Conservation (phyloP, 352 stramenopile genomes). For the Thraustochytrium sp. region DNA sequence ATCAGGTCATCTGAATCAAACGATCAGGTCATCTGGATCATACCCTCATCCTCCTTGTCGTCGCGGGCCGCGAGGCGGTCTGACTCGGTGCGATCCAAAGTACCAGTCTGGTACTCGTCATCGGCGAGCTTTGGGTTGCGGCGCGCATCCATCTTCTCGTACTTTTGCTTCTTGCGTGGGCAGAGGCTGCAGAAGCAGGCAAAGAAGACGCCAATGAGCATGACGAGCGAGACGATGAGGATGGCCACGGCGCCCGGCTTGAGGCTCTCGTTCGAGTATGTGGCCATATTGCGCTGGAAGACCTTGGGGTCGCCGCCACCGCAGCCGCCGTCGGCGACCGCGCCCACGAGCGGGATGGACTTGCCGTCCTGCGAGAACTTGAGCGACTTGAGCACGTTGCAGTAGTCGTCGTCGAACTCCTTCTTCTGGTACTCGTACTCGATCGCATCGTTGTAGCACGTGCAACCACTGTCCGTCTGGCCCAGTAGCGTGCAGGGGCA, state of each 20-base stretch:
- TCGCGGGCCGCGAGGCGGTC: not conserved
- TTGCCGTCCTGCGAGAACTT: not conserved
- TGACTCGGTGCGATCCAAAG: not conserved
- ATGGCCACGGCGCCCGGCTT: slow-evolving; percentile 19
- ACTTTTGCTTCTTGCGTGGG: not conserved
- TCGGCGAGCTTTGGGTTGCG: not conserved
- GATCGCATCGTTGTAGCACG: slow-evolving; percentile 7
- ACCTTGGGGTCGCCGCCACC: slow-evolving; percentile 39
- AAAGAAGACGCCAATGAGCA: slow-evolving; percentile 41
- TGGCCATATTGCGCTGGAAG: slow-evolving; percentile 15
- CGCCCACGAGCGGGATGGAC: not conserved
- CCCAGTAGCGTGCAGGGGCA: slow-evolving; percentile 35
- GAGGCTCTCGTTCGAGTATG: slow-evolving; percentile 13
- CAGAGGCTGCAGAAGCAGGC: slow-evolving; percentile 22
- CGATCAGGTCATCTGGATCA: slow-evolving; percentile 15
- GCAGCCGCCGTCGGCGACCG: not conserved
- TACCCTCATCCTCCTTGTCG: not conserved
- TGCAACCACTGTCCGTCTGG: not conserved
- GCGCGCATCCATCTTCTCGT: not conserved
- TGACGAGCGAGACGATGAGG: not conserved
- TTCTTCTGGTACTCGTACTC: slow-evolving; percentile 16
- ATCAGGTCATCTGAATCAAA: not conserved
- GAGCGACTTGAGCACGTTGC: not conserved
- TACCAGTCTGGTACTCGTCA: not conserved
- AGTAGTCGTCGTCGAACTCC: slow-evolving; percentile 15